A percentile compares a stretch with the other conserved stretches of the same genome.
Conservation (phyloP, 257 asterid species). For the Agastache rugosa region DNA sequence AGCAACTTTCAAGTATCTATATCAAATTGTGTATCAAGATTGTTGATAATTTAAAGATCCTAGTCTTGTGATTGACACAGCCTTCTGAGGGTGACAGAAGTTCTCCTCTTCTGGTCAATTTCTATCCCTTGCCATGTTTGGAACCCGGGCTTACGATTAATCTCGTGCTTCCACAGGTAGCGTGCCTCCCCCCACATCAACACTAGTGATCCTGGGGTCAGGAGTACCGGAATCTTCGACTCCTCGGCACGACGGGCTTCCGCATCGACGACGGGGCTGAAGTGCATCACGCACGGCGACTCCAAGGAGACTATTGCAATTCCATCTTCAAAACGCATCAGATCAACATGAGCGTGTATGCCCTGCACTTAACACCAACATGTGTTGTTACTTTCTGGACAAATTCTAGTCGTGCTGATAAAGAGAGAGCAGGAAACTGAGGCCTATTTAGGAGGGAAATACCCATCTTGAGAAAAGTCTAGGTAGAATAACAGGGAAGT, state of each 20-base stretch:
- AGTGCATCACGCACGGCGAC: constrained; percentile 84
- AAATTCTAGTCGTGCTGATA: neutral
- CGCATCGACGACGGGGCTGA: constrained; percentile 48
- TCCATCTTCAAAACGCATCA: constrained; percentile 89
- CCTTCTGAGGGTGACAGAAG: constrained; percentile 75
- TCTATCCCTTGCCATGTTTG: constrained; percentile 73
- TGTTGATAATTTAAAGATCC: too few relatives aligned
- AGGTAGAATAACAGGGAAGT: neutral
- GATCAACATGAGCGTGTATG: constrained; percentile 87
- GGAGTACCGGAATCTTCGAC: constrained; percentile 60
- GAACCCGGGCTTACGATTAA: constrained; percentile 75
- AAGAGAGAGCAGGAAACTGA: neutral
- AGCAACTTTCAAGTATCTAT: too few relatives aligned
- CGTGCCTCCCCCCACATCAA: constrained; percentile 94
- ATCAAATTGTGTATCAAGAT: too few relatives aligned
- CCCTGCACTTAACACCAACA: constrained; percentile 53
- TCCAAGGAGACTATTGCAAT: constrained; percentile 82
- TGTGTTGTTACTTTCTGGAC: neutral
- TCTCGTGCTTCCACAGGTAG: constrained; percentile 86
- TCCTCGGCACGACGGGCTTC: neutral
- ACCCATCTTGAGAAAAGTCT: too few relatives aligned
- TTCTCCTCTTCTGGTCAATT: constrained; percentile 71
- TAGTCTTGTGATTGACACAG: constrained; percentile 44
- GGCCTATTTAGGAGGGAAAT: too few relatives aligned
- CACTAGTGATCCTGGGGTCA: constrained; percentile 74